phyloP scores from a whole-genome alignment of 2,329 filamentous ascomycete species.

The Cyanodermella asteris region DNA sequence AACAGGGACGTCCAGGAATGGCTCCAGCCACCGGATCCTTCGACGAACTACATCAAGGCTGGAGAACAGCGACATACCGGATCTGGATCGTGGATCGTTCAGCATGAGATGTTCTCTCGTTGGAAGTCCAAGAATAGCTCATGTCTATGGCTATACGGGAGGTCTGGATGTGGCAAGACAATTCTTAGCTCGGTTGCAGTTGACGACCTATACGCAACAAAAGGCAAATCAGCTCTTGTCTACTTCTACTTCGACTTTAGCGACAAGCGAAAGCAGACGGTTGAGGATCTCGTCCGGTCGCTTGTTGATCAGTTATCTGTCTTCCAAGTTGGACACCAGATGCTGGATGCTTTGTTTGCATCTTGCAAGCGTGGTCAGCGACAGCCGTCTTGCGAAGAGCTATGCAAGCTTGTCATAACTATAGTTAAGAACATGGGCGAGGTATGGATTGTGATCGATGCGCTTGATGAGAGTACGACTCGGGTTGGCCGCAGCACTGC shows the following conservation, averaged over 20 bases:
- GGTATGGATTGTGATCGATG: conserved; percentile 4
- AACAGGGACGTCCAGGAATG: too few species aligned
- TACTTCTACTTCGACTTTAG: conserved; percentile 22
- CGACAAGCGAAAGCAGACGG: conserved; percentile 15
- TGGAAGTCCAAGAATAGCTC: neutral
- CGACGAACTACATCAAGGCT: too few species aligned
- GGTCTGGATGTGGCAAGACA: neutral
- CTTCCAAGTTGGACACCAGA: neutral
- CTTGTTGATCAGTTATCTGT: conserved; percentile 15
- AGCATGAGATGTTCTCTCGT: neutral
- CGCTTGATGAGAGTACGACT: conserved; percentile 4
- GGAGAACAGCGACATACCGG: neutral
- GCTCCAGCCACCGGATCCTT: too few species aligned
- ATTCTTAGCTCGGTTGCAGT: neutral
- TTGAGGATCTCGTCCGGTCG: conserved; percentile 16
- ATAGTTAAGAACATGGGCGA: neutral
- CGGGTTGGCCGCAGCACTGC: too few species aligned
- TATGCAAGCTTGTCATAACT: conserved; percentile 1
- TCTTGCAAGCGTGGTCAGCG: neutral
- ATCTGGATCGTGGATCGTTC: neutral
- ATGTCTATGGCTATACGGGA: neutral
- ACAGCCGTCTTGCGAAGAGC: neutral
- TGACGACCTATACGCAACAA: too few species aligned
- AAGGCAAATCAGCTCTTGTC: too few species aligned
- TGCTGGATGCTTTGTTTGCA: neutral